Evolutionary conservation across 148 eudicot species (phyloP).

Genomic region (Silene conica): DNA sequence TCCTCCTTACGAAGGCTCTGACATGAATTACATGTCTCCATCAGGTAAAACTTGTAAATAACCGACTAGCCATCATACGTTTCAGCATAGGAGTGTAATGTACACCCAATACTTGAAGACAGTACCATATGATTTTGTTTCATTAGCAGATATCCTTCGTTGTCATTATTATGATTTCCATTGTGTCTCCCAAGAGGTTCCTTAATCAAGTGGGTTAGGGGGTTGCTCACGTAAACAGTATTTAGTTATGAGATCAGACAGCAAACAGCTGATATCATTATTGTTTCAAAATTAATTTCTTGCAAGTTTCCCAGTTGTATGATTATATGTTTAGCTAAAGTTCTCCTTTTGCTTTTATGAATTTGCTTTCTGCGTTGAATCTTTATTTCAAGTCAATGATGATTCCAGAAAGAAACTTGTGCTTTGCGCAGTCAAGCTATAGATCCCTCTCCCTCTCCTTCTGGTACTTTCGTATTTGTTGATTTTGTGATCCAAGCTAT

Average conservation of each 20-base stretch:
- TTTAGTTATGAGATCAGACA: background rate
- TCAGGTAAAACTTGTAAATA: constrained; percentile 28
- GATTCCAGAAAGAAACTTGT: background rate
- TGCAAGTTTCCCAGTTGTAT: background rate
- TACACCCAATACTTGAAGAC: background rate
- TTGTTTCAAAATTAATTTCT: background rate
- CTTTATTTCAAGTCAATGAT: background rate
- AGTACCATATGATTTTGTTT: background rate
- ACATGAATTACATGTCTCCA: constrained; percentile 25
- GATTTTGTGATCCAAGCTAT: background rate
- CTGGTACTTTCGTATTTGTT: background rate
- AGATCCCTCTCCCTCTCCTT: background rate
- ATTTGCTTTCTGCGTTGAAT: background rate
- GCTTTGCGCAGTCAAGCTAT: background rate
- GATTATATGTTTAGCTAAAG: background rate
- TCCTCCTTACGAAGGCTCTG: constrained; percentile 27
- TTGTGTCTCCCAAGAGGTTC: background rate
- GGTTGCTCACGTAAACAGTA: background rate
- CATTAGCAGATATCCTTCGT: background rate
- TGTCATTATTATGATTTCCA: background rate
- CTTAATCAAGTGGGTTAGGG: background rate
- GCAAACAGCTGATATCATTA: background rate
- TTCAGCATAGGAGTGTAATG: no score
- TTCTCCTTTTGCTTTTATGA: background rate
- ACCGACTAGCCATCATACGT: background rate